phyloP scores from a whole-genome alignment of 129 eudicot species.

The Pittosporum tobira region DNA sequence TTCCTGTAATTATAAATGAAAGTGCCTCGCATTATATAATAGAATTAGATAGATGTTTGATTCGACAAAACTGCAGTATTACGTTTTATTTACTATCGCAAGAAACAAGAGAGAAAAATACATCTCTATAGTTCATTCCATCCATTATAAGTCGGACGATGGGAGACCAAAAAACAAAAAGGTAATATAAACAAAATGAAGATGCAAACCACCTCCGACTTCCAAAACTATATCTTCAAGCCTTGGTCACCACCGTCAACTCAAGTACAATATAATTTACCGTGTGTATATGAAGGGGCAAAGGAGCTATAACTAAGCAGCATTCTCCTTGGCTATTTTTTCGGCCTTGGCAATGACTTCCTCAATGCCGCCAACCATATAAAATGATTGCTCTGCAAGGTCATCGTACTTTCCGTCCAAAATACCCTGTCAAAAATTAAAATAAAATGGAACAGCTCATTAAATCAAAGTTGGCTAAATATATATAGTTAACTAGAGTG shows the following conservation, averaged over 20 bases:
- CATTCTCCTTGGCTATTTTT: constrained; percentile 68
- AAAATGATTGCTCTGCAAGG: constrained; percentile 78
- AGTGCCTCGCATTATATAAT: neutral
- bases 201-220: constrained; percentile 2
- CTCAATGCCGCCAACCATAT: constrained; percentile 95
- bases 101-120: constrained; percentile 1
- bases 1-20: neutral
- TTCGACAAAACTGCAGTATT: neutral
- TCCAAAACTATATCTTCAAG: constrained; percentile 1
- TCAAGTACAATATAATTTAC: neutral
- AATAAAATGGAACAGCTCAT: neutral
- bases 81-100: constrained; percentile 4
- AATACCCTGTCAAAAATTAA: constrained; percentile 48
- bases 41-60: neutral
- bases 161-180: neutral
- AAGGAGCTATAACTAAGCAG: constrained; percentile 14
- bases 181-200: neutral
- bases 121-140: constrained; percentile 10
- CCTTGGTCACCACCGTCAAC: constrained; percentile 19
- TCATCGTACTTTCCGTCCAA: constrained; percentile 92
- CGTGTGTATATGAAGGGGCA: neutral
- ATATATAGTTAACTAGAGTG: no score
- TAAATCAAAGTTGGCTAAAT: no score
- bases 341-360: constrained; percentile 93
- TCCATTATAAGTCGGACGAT: constrained; percentile 1